These are phyloP conservation scores for Phialophora verrucosa DNA, from an alignment of 2,329 filamentous ascomycete genomes.

Conservation along the genomic window DNA sequence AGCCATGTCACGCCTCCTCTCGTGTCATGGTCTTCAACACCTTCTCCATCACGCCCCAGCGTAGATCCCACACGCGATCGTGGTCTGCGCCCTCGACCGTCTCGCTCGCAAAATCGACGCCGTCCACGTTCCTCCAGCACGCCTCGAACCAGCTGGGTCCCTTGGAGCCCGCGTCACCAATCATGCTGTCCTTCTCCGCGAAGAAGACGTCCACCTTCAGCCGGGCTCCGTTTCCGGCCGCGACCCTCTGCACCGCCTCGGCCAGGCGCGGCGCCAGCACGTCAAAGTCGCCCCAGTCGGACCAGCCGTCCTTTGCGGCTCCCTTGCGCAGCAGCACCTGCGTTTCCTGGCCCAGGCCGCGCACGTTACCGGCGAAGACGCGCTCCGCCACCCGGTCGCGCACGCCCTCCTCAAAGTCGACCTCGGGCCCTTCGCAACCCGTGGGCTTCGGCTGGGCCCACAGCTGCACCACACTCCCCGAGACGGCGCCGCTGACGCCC, in stretches of 20 bases:
- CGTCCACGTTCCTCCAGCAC: slow-evolving; percentile 16
- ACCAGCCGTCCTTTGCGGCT: slow-evolving; percentile 4
- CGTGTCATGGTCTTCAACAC: slow-evolving; percentile 19
- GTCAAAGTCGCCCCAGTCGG: slow-evolving; percentile 17
- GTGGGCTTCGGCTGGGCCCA: slow-evolving; percentile 6
- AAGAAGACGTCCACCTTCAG: slow-evolving; percentile 16
- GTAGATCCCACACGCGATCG: slow-evolving; percentile 11
- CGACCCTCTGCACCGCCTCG: slow-evolving; percentile 4
- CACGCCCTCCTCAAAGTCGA: slow-evolving; percentile 4
- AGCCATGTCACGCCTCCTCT: not conserved
- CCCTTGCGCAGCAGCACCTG: slow-evolving; percentile 12
- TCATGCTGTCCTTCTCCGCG: slow-evolving; percentile 15
- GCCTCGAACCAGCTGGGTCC: slow-evolving; percentile 11
- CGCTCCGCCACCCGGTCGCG: slow-evolving; percentile 1
- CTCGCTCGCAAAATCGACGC: slow-evolving; percentile 16
- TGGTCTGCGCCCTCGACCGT: slow-evolving; percentile 12
- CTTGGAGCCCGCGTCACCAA: slow-evolving; percentile 16
- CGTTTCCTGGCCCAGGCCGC: slow-evolving; percentile 11
- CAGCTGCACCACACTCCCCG: slow-evolving; percentile 11
- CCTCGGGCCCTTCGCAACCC: slow-evolving; percentile 11
- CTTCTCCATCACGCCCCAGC: slow-evolving; percentile 13
- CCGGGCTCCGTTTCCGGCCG: not conserved
- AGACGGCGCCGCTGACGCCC: slow-evolving; percentile 10
- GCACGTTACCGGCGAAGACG: slow-evolving; percentile 7
- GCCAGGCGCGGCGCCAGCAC: slow-evolving; percentile 14